phyloP scores from a whole-genome alignment of 495 filamentous ascomycete species.

The Penicillium soppii region DNA sequence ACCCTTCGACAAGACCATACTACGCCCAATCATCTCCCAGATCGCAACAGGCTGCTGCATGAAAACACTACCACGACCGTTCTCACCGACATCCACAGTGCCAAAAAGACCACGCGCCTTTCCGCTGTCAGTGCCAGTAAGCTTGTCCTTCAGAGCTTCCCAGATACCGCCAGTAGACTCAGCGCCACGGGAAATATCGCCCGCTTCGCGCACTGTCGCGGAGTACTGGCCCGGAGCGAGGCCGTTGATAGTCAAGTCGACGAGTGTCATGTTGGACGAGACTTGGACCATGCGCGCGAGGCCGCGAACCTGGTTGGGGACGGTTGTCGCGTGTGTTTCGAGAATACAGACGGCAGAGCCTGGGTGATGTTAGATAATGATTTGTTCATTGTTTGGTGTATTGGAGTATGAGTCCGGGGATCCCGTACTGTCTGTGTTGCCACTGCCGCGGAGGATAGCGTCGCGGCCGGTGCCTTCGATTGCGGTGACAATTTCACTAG shows the following conservation, averaged over 20 bases:
- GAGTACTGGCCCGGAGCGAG: slow-evolving; percentile 78
- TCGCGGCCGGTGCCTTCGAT: slow-evolving; percentile 90
- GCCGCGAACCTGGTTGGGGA: slow-evolving; percentile 66
- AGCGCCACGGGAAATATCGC: slow-evolving; percentile 83
- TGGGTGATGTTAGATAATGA: slow-evolving; percentile 25
- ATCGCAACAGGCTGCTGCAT: slow-evolving; percentile 77
- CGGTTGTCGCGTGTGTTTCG: slow-evolving; percentile 71
- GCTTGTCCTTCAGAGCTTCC: slow-evolving; percentile 56
- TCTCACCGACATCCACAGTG: slow-evolving; percentile 61
- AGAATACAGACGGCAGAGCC: slow-evolving; percentile 95
- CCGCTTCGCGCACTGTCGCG: slow-evolving; percentile 80
- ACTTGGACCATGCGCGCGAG: slow-evolving; percentile 82
- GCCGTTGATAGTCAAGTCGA: slow-evolving; percentile 86
- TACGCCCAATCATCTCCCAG: slow-evolving; percentile 93
- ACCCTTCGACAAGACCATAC: slow-evolving; percentile 72
- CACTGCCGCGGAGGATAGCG: slow-evolving; percentile 90
- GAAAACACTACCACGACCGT: slow-evolving; percentile 70
- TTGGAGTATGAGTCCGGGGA: not conserved
- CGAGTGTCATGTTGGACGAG: slow-evolving; percentile 67
- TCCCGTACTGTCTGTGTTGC: slow-evolving; percentile 74
- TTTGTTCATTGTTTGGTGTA: not conserved
- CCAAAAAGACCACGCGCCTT: slow-evolving; percentile 70
- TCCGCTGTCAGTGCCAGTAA: slow-evolving; percentile 32
- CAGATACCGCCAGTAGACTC: slow-evolving; percentile 81
- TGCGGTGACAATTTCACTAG: slow-evolving; percentile 81